These are phyloP conservation scores for Epichloe gansuensis DNA, from an alignment of 2,329 filamentous ascomycete genomes.

Conservation along the genomic window DNA sequence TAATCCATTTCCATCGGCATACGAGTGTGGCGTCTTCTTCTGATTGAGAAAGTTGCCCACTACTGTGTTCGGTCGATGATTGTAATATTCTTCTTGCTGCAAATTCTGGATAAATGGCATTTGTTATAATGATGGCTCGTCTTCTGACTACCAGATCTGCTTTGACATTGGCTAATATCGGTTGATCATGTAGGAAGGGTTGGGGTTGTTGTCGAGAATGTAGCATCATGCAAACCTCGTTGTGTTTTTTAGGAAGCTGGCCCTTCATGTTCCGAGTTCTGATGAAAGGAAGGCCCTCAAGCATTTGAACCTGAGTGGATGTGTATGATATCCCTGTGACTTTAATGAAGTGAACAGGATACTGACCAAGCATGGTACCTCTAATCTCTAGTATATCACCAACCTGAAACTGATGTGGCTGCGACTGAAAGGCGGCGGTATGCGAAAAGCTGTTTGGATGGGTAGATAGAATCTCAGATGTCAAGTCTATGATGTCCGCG, in stretches of 20 bases:
- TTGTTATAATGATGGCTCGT: slow-evolving; percentile 40
- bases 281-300: slow-evolving; percentile 27
- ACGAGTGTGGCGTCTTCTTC: slow-evolving; percentile 21
- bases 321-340: slow-evolving; percentile 29
- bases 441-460: neutral
- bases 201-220: slow-evolving; percentile 25
- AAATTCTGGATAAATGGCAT: slow-evolving; percentile 32
- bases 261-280: slow-evolving; percentile 23
- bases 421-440: neutral
- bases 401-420: slow-evolving; percentile 7
- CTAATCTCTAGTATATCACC: slow-evolving; percentile 19
- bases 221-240: slow-evolving; percentile 29
- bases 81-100: slow-evolving; percentile 10
- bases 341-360: slow-evolving; percentile 23
- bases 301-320: slow-evolving; percentile 9
- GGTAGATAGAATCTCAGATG: neutral
- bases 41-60: slow-evolving; percentile 8
- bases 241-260: slow-evolving; percentile 25
- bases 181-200: slow-evolving; percentile 14
- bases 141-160: slow-evolving; percentile 24
- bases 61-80: slow-evolving; percentile 10
- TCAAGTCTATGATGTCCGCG: neutral
- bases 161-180: slow-evolving; percentile 30
- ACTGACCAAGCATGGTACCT: slow-evolving; percentile 10
- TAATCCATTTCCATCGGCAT: slow-evolving; percentile 36